Conservation (phyloP, 345 rosid species). For the Salix exigua region DNA sequence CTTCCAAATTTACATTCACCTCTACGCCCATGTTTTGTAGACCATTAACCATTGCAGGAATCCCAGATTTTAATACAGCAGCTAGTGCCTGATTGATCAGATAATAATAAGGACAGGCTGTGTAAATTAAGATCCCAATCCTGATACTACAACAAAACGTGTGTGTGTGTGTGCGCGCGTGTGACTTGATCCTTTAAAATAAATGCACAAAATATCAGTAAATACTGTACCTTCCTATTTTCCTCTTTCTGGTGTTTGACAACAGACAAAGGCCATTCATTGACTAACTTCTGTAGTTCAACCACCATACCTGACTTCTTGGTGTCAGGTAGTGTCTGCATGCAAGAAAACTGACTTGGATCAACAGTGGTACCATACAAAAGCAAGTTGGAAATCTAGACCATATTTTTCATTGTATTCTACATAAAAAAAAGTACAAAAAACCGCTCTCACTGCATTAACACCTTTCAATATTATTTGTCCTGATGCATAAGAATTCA, state of each 20-base stretch:
- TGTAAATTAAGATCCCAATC: not conserved
- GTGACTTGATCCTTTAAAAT: not conserved
- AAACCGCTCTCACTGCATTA: not conserved
- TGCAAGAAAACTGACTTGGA: not conserved
- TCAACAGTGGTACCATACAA: not conserved
- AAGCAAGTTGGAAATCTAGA: not conserved
- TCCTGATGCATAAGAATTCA: too few species aligned
- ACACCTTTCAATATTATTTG: not conserved
- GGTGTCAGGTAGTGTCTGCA: conserved; percentile 52
- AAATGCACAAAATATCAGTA: not conserved
- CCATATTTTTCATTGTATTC: not conserved
- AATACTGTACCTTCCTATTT: conserved; percentile 46
- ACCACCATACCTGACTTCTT: conserved; percentile 35
- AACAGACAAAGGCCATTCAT: conserved; percentile 68
- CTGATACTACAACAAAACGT: not conserved
- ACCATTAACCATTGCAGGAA: conserved; percentile 45
- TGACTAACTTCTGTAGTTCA: conserved; percentile 67
- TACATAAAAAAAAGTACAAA: not conserved
- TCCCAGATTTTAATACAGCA: conserved; percentile 45
- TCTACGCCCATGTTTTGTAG: conserved; percentile 43
- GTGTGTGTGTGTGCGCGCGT: too few species aligned
- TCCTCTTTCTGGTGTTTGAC: conserved; percentile 50
- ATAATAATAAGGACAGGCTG: not conserved
- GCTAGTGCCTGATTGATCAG: conserved; percentile 45
- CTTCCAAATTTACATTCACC: conserved; percentile 46